Percentiles rank a stretch among this genome's conserved stretches.
phyloP scores from a whole-genome alignment of 768 basidiomycete species.

The Leccinellum albellum region DNA sequence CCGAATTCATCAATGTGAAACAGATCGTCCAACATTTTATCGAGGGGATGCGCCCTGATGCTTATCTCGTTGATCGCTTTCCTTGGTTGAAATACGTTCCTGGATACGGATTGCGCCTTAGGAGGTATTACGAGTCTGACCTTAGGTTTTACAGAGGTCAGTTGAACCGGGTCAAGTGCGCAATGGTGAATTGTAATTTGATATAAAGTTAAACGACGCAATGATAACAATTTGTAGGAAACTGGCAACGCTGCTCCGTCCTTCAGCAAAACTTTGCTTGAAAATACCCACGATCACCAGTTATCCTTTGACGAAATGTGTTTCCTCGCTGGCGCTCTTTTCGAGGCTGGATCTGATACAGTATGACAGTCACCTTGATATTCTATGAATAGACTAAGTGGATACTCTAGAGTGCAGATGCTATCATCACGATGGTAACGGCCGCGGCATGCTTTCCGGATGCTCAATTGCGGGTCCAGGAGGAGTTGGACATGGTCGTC shows the following conservation, averaged over 20 bases:
- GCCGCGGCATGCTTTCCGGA: slow-evolving; percentile 54
- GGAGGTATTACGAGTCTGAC: slow-evolving; percentile 48
- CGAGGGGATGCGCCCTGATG: slow-evolving; percentile 29
- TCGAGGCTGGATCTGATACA: slow-evolving; percentile 61
- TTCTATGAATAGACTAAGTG: neutral
- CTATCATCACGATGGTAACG: slow-evolving; percentile 41
- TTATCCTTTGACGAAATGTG: slow-evolving; percentile 52
- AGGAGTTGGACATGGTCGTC: slow-evolving; percentile 50
- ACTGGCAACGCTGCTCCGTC: slow-evolving; percentile 21
- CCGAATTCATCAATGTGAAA: slow-evolving; percentile 18
- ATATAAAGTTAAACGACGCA: neutral
- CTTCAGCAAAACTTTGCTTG: slow-evolving; percentile 53
- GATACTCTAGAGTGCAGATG: neutral
- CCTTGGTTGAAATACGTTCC: slow-evolving; percentile 46
- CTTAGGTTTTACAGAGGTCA: slow-evolving; percentile 48
- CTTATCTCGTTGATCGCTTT: slow-evolving; percentile 34
- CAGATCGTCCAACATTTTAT: slow-evolving; percentile 26
- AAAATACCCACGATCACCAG: slow-evolving; percentile 40
- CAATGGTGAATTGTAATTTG: slow-evolving; percentile 33
- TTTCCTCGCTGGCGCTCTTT: slow-evolving; percentile 57
- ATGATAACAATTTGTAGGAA: slow-evolving; percentile 2
- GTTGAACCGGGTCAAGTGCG: slow-evolving; percentile 39
- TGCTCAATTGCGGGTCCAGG: slow-evolving; percentile 45
- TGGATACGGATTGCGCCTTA: slow-evolving; percentile 53
- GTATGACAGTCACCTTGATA: slow-evolving; percentile 9